Evolutionary conservation across 2,329 filamentous ascomycete genomes (phyloP), one percentile per base, ranked within the genome.

Genomic region (Blastomyces silverae): DNA sequence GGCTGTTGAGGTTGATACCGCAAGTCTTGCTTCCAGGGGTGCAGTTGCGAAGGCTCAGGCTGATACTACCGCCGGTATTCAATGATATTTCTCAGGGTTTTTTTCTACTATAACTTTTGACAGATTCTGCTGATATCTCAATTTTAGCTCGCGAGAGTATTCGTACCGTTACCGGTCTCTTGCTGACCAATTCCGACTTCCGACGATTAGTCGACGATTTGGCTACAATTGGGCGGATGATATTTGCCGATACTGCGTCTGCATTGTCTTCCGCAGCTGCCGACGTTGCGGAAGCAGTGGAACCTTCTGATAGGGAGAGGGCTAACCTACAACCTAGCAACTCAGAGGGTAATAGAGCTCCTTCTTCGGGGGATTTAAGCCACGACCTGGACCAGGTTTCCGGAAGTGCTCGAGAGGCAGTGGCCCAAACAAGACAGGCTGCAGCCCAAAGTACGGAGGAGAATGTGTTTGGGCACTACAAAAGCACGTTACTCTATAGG

Each of bases 151-250:
- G 92, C 71, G 83, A 89, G 72, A 96, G 92, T 74, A 78, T 96
- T 59, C 88, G 87, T 65, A 96, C 92, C 0, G 86, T 97, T 0
- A 88, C 89, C 39, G 89, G 88, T 2, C 80, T 97, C n/a, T 83
- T 97, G 0, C 80, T 97, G 55, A 91, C 90, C 17, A 97, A 97
- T 73, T 87, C 89, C 0, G 92, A 97, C 71, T 97, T 97, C 75
- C 87, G 92, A 50, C 82, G 92, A 7, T 92, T 97, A 71, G 80
- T 97, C 56, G 85, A 88, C 13, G 93, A 97, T 71, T 78, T 96
- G 52, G 87, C 87, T 57, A 87, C 87, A 0, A 84, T 97, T 58
- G 89, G 88, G 15, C 87, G 89, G 53, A 89, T 96, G 73, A 88
- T 97, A 0, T 92, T 97, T 73, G 87, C 87, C 62, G 92, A 97